Evolutionary conservation across 805 yeast genomes (phyloP), one percentile per base, ranked within the genome.

Genomic region (Cyberlindnera mycetangii): DNA sequence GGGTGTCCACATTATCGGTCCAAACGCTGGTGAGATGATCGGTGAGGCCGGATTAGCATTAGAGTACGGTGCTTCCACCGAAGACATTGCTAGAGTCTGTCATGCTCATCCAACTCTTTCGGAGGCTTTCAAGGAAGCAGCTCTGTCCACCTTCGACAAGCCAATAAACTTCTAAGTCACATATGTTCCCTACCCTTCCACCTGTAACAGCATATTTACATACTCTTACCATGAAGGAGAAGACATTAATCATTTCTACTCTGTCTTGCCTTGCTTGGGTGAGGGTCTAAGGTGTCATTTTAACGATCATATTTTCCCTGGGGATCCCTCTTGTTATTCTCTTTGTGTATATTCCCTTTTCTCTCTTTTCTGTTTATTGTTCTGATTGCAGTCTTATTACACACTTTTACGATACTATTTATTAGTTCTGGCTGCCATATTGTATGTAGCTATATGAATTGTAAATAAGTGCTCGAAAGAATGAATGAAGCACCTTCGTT

Each of bases 21-120:
- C 99, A 57, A 90, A 88, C 65, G 99, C 99, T 48, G 99, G 99
- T 72, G 99, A 93, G 77, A 88, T 93, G 97, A 93, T 93, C 67
- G 98, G 95, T 55, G 99, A 95, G 76, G 97, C 89, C 52, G 95
- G 96, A 56, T 78, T 93, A 65, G 99, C 99, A 36, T 69, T 93
- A 52, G 99, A 93, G 74, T 93, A 93, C 72, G 99, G 99, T 68
- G 99, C 99, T 44, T 84, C 95, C 41, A 87, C 97, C 42, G 99
- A 93, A 74, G 99, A 93, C 66, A 77, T 93, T 60, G 95, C 97
- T 51, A 86, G 99, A 75, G 87, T 89, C 33, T 92, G 97, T 69
- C 99, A 93, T 64, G 98, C 99, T 47, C 99, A 93, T 72, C 99
- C 99, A 68, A 93, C 99, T 30, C 76, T 93, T 57, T 77, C 96